Evolutionary conservation across 495 filamentous ascomycete species (phyloP), one percentile per base, ranked within the genome.

Genomic region (Podospora fimiseda): DNA sequence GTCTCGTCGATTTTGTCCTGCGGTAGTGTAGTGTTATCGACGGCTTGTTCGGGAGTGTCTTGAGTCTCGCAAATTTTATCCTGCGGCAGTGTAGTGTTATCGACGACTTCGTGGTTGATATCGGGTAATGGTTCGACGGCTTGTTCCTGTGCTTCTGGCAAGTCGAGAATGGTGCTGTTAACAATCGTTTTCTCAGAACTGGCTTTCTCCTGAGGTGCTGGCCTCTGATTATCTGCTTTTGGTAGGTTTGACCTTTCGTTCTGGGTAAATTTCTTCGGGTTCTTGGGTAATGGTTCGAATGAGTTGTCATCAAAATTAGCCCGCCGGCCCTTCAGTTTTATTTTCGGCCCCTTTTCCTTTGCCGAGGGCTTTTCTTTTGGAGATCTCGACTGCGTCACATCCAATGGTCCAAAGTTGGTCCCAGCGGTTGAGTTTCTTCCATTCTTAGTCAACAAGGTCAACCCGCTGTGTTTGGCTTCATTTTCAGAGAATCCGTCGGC

Each of bases 401-500:
- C 58, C 19, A 63, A 43, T n/a, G 50, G 15, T 9, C 58, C 55
- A 1, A 61, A 24, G 16, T 24, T 36, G 14, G 38, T 15, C 1
- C 43, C 22, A 20, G 37, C 18, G n/a, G n/a, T 38, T 7, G 24
- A 21, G 7, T n/a, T 50, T 37, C 48, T 60, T 9, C 44, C 52
- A 36, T 33, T 55, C 1, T 44, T n/a, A 9, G 43, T 53, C 23
- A 59, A 21, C 13, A 53, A 23, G 14, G 47, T 38, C 20, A 53
- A 21, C 1, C 61, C 59, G 33, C 52, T 54, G 22, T 55, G 59
- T 41, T 44, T 64, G 9, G 56, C 56, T 33, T 64, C 61, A 1
- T 49, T 43, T 9, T 53, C 57, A 7, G 61, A 62, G 42, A 64
- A 64, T 2, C 61, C 61, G 8, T 64, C 61, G 9, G 59, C 61